Base-by-base conservation (phyloP, 2,329 filamentous ascomycete genomes). In the Exophiala alcalophila region DNA sequence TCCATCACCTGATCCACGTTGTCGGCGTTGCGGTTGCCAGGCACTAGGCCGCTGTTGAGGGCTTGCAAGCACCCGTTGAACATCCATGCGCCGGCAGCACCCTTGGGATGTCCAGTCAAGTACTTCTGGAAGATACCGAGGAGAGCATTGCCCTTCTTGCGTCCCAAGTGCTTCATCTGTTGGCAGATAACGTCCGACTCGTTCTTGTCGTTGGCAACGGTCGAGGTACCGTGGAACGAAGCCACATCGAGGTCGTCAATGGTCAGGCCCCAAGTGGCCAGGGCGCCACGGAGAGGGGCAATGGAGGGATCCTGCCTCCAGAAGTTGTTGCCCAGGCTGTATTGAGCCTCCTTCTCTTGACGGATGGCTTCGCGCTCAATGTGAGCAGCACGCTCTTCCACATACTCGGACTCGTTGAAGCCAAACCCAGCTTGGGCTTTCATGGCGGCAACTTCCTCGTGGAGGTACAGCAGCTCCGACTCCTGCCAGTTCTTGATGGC, bases 51-150 rank as follows among this genome's bases (percentile, higher is more conserved):
- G 37, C 78, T 84, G 74, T 97, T 94, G 59, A 98, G 80, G 31
- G 96, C 88, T 67, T 98, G 92, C 65, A 98, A 73, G 66, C 87
- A 92, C 55, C 92, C 92, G 74, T 98, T 98, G 78, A 98, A 83
- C 92, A 98, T 98, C 90, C 92, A 98, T 34, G 91, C 92, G 74
- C 92, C 92, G 48, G 92, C 92, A 60, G 92, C 91, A 83, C 92
- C 92, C 81, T 98, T 98, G 61, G 92, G 92, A 66, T 98, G 92
- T 67, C 92, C 92, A 40, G 94, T 98, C 50, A 98, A 82, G 68
- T 94, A 97, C 71, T 98, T 98, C 72, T 98, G 92, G 85, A 97
- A 98, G 65, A 98, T 90, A 73, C 90, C 92, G 54, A 97, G 71
- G 10, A 98, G 76, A 21, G 92, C 90, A 61, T 98, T 98, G 61